These are phyloP conservation scores for Platismatia glauca DNA, from an alignment of 495 filamentous ascomycete species.

Conservation along the genomic window DNA sequence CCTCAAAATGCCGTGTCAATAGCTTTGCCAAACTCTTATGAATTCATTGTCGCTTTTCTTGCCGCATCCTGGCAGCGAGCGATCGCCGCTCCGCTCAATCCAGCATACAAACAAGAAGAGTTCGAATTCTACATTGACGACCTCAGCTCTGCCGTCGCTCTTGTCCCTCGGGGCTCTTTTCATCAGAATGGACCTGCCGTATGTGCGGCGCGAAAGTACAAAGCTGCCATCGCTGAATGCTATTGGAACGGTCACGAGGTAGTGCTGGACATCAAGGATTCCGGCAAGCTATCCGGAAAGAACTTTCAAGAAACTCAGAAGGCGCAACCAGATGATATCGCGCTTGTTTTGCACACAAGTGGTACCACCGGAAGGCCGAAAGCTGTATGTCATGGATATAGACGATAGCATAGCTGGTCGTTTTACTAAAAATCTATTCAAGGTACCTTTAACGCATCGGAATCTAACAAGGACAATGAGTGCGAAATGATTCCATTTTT, in stretches of 20 bases:
- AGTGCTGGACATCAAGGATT: conserved; percentile 63
- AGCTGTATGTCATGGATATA: conserved; percentile 41
- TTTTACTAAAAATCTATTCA: not conserved
- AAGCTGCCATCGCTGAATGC: conserved; percentile 70
- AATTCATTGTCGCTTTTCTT: conserved; percentile 75
- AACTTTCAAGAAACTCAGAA: conserved; percentile 38
- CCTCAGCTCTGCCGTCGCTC: conserved; percentile 61
- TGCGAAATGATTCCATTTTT: conserved; percentile 28
- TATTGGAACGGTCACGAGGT: conserved; percentile 65
- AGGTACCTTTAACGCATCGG: conserved; percentile 67
- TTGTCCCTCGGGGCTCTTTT: conserved; percentile 63
- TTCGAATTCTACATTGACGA: conserved; percentile 88
- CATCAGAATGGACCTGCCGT: conserved; percentile 55
- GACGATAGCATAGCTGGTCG: not conserved
- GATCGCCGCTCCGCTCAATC: conserved; percentile 73
- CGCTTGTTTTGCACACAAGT: conserved; percentile 66
- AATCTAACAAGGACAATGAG: conserved; percentile 71
- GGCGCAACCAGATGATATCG: conserved; percentile 50
- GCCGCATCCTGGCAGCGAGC: conserved; percentile 67
- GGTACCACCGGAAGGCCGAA: conserved; percentile 80
- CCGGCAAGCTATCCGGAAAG: conserved; percentile 52
- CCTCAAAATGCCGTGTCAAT: conserved; percentile 62
- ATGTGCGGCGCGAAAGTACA: conserved; percentile 61
- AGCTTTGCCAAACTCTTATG: conserved; percentile 67
- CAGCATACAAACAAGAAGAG: conserved; percentile 76